phyloP scores from a whole-genome alignment of 208 protist genomes.

The Acanthamoeba triangularis region DNA sequence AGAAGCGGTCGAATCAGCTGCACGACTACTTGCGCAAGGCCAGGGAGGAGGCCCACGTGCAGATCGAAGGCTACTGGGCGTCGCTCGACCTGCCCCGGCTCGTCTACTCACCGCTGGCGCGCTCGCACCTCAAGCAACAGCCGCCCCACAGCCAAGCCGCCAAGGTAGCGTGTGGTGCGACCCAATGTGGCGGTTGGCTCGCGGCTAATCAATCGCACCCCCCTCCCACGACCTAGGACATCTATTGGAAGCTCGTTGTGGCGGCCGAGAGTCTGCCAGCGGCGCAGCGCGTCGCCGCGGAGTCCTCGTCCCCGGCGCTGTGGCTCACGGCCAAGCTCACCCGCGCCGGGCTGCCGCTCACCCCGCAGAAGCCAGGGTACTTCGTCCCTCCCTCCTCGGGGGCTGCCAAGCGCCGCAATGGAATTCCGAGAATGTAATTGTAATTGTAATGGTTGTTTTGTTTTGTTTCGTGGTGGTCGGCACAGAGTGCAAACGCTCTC shows the following conservation, averaged over 20 bases:
- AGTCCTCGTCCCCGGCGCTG: background rate
- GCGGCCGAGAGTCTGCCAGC: constrained; percentile 7
- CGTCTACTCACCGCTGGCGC: background rate
- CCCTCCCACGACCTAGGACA: background rate
- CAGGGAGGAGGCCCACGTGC: constrained; percentile 3
- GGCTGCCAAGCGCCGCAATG: background rate
- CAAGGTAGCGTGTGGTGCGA: background rate
- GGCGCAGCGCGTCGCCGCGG: background rate
- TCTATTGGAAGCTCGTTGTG: constrained; percentile 14
- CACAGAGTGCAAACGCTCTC: constrained; percentile 30
- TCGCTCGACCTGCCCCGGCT: constrained; percentile 14
- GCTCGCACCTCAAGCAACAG: background rate
- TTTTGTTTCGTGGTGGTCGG: background rate
- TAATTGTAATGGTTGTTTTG: background rate
- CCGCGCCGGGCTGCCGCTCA: background rate
- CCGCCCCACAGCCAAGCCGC: background rate
- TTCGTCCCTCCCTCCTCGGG: background rate
- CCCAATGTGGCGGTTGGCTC: too few relatives aligned
- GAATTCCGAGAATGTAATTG: background rate
- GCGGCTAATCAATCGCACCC: too few relatives aligned
- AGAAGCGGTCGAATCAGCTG: constrained; percentile 27
- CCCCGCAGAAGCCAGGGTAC: background rate
- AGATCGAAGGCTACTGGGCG: constrained; percentile 22
- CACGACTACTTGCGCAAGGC: constrained; percentile 8
- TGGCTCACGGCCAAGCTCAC: constrained; percentile 48